Evolutionary conservation across 257 asterid species (phyloP), one percentile per base, ranked within the genome.

Genomic region (Catharanthus roseus): DNA sequence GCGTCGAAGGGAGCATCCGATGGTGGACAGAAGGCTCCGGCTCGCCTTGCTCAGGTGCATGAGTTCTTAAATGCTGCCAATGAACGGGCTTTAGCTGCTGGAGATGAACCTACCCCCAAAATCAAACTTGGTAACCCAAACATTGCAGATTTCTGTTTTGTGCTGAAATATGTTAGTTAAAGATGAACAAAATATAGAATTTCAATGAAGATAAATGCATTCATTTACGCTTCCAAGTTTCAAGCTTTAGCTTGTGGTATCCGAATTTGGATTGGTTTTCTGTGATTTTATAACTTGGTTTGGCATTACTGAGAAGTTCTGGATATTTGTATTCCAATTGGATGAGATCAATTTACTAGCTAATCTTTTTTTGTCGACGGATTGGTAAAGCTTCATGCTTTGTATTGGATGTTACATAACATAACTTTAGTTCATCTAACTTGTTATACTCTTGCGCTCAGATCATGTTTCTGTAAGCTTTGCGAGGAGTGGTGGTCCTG

Each of bases 401-500:
- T 50, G 1, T n/a, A 31, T 38, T 63, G 60, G 57, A 24, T 56
- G 50, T 34, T 38, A 47, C 54, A 1, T 36, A 9, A 45, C 7
- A 10, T n/a, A n/a, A n/a, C n/a, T n/a, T n/a, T n/a, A 23, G 16
- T 28, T 65, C 44, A 56, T 72, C 73, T 60, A 53, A 69, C 71
- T 23, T 58, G 39, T 50, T 19, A 4, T 51, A 8, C 45, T 62
- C n/a, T 44, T 28, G 41, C 75, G 44, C 76, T 76, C 87, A 95
- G 97, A 95, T 70, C 97, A 87, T 61, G 97, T 95, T 73, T 79
- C 87, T 21, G 82, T 95, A 70, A 82, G 81, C 82, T 91, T 89
- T 81, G 95, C 97, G 55, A 91, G 89, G 71, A 95, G 97, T 74
- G 83, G 98, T 73, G 99, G 96, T 21, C 97, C 97, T 77, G 96